phyloP scores from a whole-genome alignment of 2,329 filamentous ascomycete species.

The Fusarium robinianum region DNA sequence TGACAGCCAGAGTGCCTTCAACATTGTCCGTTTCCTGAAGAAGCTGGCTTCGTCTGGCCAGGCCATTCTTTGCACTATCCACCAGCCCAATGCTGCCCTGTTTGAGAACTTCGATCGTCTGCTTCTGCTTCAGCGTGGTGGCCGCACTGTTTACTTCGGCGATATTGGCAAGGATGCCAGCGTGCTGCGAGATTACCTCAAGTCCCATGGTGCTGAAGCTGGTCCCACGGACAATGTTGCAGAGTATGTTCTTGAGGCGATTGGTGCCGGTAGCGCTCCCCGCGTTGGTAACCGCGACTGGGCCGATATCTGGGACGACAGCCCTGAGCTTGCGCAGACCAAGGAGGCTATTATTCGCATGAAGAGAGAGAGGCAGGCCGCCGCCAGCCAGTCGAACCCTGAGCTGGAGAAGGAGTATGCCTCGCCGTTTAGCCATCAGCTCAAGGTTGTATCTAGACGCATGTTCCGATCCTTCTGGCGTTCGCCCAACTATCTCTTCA shows the following conservation, averaged over 20 bases:
- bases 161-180: conserved; percentile 77
- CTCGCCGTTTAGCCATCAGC: conserved; percentile 77
- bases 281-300: conserved; percentile 77
- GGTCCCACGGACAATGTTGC: conserved; percentile 61
- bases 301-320: conserved; percentile 78
- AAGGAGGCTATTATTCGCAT: conserved; percentile 70
- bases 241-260: conserved; percentile 86
- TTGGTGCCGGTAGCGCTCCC: conserved; percentile 74
- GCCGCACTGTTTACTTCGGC: conserved; percentile 83
- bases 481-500: conserved; percentile 87
- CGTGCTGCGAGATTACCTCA: conserved; percentile 68
- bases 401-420: conserved; percentile 76
- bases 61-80: conserved; percentile 88
- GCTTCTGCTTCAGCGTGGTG: conserved; percentile 76
- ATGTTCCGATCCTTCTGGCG: conserved; percentile 83
- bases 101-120: conserved; percentile 90
- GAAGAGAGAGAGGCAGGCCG: conserved; percentile 61
- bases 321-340: conserved; percentile 67
- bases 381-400: conserved; percentile 49
- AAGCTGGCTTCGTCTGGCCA: conserved; percentile 80
- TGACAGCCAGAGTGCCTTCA: conserved; percentile 66
- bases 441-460: conserved; percentile 72
- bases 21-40: conserved; percentile 77
- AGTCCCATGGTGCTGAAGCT: conserved; percentile 63
- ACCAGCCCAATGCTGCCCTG: conserved; percentile 83